A percentile compares a stretch with the other conserved stretches of the same genome.
Evolutionary conservation across 441 rosid species (phyloP).

Genomic region (Jatropha podagrica): DNA sequence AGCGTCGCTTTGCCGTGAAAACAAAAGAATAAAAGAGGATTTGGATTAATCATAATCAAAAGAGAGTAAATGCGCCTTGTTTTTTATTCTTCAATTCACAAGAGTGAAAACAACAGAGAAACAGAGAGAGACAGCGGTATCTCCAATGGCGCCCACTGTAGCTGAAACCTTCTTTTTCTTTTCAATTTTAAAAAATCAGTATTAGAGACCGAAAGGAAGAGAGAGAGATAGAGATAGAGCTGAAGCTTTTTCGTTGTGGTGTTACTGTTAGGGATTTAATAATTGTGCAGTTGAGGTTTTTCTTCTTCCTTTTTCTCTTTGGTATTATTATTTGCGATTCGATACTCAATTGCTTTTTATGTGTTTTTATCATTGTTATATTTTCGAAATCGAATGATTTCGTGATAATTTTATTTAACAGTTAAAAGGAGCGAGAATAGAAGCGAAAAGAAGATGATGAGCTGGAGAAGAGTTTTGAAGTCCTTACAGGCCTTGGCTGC

Average conservation of each 20-base stretch:
- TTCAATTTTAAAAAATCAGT: not conserved
- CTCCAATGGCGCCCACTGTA: constrained; percentile 6
- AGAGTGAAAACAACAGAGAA: not conserved
- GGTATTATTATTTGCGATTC: not conserved
- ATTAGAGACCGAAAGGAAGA: not conserved
- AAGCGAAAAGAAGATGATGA: constrained; percentile 42
- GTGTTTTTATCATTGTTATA: not conserved
- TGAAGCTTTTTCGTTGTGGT: not conserved
- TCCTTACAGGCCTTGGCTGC: constrained; percentile 85
- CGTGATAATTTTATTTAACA: not conserved
- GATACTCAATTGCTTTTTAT: not conserved
- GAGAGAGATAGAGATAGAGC: not conserved
- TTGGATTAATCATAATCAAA: too few relatives aligned
- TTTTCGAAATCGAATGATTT: not conserved
- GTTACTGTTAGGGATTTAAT: constrained; percentile 1
- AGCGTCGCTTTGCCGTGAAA: too few relatives aligned
- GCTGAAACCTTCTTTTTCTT: not conserved
- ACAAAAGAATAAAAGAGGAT: too few relatives aligned
- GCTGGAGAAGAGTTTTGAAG: constrained; percentile 84
- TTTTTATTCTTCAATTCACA: not conserved
- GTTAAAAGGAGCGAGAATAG: constrained; percentile 6
- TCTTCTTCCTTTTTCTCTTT: not conserved
- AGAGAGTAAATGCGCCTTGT: not conserved
- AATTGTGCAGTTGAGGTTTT: not conserved
- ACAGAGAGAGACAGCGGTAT: not conserved